Evolutionary conservation across 179 eudicot genomes (phyloP).

Genomic region (Amaranthus tricolor): DNA sequence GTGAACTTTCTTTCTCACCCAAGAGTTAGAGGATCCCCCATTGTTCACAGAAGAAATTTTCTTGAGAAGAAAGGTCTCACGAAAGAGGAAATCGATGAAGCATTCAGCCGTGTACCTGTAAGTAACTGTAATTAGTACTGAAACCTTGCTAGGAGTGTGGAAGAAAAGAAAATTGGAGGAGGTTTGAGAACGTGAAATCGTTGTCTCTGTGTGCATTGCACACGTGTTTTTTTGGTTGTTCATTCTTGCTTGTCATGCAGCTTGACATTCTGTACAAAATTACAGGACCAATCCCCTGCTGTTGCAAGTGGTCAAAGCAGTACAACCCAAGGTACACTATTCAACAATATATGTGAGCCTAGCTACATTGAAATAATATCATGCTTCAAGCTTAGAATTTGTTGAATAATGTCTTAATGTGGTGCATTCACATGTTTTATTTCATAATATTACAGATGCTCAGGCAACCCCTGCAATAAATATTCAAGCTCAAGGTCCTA

Average conservation of each 20-base stretch:
- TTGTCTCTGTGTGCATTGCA: neutral
- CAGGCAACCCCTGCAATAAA: slow-evolving; percentile 47
- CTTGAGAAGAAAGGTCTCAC: slow-evolving; percentile 97
- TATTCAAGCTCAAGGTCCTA: slow-evolving; percentile 44
- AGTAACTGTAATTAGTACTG: slow-evolving; percentile 26
- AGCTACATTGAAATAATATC: neutral
- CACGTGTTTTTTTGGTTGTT: neutral
- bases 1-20: slow-evolving; percentile 91
- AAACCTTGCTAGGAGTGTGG: neutral
- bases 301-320: slow-evolving; percentile 49
- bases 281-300: slow-evolving; percentile 70
- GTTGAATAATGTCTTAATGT: neutral
- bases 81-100: slow-evolving; percentile 98
- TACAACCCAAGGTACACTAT: slow-evolving; percentile 62
- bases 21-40: slow-evolving; percentile 87
- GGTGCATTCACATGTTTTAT: slow-evolving; percentile 14
- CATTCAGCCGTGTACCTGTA: slow-evolving; percentile 96
- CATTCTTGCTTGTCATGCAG: slow-evolving; percentile 8
- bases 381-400: neutral
- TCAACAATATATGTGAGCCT: neutral
- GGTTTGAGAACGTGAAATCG: neutral
- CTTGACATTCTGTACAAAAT: slow-evolving; percentile 25
- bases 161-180: neutral
- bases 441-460: slow-evolving; percentile 40
- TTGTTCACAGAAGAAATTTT: slow-evolving; percentile 83